Evolutionary conservation across 805 yeast species (phyloP), one percentile per base, ranked within the genome.

Genomic region (Candida tallmaniae): DNA sequence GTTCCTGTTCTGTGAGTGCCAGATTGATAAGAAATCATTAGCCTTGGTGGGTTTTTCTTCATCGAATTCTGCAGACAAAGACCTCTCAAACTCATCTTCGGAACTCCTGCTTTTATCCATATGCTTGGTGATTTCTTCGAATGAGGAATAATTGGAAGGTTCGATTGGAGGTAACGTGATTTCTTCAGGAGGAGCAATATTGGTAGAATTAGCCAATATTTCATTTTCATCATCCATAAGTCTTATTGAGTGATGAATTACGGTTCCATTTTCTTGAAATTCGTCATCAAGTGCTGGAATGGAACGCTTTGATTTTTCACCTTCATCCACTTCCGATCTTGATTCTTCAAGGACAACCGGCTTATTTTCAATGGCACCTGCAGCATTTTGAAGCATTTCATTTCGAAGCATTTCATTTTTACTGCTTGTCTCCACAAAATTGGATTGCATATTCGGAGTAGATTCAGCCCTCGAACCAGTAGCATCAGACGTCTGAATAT

Each of bases 131-230:
- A 65, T 44, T 8, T 68, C 72, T n/a, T 60, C 67, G 40, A 67
- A 62, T 12, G 70, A 61, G 7, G 47, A 43, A 19, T 40, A 43
- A 31, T 65, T 60, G 39, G 60, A 61, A 21, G 69, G 58, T 32
- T 70, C 74, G 26, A 72, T 59, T 17, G 52, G 54, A 3, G 76
- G 69, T 19, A 65, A 48, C 1, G 59, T 47, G 10, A 62, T 41
- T 26, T 59, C 61, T 23, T 48, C 58, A 3, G 56, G 62, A 10
- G 62, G 63, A 4, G 58, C 58, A 14, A 66, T 50, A 36, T 63
- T 65, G 2, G 73, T 64, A 0, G 73, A 68, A 46, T 68, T 68
- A 2, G 72, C 73, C 25, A 68, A 53, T 4, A 57, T 53, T 29
- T 60, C 56, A 15, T 39, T 45, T 18, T 54, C 34, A 14, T 29